Base-by-base conservation (phyloP, 1,284 basidiomycete genomes). In the Leccinum pallidistipes region DNA sequence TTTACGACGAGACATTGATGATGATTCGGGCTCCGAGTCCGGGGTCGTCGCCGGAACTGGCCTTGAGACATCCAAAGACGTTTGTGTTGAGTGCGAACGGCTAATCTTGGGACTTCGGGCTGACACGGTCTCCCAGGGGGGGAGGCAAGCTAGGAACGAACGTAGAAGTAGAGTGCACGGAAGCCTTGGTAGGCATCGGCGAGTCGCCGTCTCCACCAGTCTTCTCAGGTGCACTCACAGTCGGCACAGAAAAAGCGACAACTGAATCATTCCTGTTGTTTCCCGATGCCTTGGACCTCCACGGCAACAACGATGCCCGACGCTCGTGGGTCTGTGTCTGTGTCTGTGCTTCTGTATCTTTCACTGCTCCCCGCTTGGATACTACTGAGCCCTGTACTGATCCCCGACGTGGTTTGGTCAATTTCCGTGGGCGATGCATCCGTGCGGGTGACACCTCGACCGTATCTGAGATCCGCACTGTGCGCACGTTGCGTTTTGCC, bases 381-480 rank as follows among this genome's bases (percentile, higher is more conserved):
- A 7, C 11, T 2, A 5, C 11, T 2, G 47, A 34, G 18, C 2
- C 31, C 47, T 45, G 60, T 11, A 45, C 24, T 21, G 58, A 24
- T 4, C 1, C 56, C 2, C 55, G 70, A 5, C 69, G 69, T 1
- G 54, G 58, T 55, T 74, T 71, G 53, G 69, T 71, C 55, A 71
- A 58, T 49, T 70, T 71, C 31, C 71, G 71, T 52, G 61, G 62
- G 3, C 67, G 62, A n/a, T 21, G 56, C 12, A 51, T 55, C 0
- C 68, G 68, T 2, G 63, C 27, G 0, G 67, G 67, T 4, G 64
- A 69, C 56, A 71, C 62, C 57, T 73, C 56, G 32, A 72, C 62
- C 0, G 38, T 68, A 47, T 72, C 70, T 14, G 71, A 71, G 10
- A 72, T 71, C 18, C 69, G 59, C 31, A 71, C 70, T 52, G 34